Base-by-base conservation (phyloP, 1,284 basidiomycete species). In the Polyporus tsugae region DNA sequence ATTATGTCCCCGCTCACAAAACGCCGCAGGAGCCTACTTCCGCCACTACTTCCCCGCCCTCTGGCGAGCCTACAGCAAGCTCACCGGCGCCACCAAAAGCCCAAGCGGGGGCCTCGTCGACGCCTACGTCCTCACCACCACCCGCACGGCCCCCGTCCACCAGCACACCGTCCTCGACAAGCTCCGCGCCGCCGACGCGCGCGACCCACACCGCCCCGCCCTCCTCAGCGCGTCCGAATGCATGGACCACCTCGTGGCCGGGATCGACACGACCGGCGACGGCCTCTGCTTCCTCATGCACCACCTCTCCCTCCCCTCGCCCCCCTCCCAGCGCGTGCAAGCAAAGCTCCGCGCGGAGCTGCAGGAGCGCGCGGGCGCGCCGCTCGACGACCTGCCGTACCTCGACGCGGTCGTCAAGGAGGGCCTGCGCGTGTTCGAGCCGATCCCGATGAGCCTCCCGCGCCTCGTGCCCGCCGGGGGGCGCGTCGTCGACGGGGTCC, bases 401-500 rank as follows among this genome's bases (percentile, higher is more conserved):
- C 88, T 98, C 57, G 89, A 90, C 74, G 95, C 96, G 6, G 90
- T 95, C 63, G 92, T 98, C 73, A 97, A 96, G 82, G 97, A 98
- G 82, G 93, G 92, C 71, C 84, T 98, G 78, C 89, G 97, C 33
- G 81, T 95, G 69, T 93, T 92, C 80, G 95, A 95, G 60, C 95
- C 96, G 17, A 94, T 96, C 63, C 92, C 92, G 35, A 96, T 96
- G 95, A 94, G 95, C 70, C 71, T 86, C 64, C 97, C 97, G 29
- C 98, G 99, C 84, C 87, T 88, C 75, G 87, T 94, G 33, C 92
- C 88, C 68, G 92, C 91, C 80, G 80, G 94, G 0, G 98, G 99
- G 89, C 94, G 94, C 33, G 94, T 97, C 80, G 86, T 91, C 63
- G 83, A 89, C 29, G 88, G 93, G 73, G 98, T 98, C 83, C 95